These are phyloP conservation scores for Entrophospora sp. DNA, from an alignment of 192 early-diverging fungal species.

Conservation along the genomic window DNA sequence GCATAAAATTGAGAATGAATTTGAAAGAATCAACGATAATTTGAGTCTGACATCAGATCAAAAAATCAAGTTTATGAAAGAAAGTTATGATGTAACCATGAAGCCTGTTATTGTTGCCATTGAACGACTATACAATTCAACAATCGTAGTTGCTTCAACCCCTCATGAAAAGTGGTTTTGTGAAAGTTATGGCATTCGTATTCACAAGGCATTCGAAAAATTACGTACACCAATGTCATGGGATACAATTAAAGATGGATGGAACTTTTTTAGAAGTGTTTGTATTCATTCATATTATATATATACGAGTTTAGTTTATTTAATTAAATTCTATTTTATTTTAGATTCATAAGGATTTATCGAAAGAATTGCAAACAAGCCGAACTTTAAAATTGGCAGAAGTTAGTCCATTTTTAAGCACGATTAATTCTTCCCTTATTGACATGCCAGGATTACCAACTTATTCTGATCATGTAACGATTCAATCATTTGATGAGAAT, in stretches of 20 bases:
- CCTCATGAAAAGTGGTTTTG: constrained; percentile 65
- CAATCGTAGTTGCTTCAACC: constrained; percentile 31
- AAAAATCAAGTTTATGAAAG: constrained; percentile 34
- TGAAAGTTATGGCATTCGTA: constrained; percentile 41
- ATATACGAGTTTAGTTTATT: too few relatives aligned
- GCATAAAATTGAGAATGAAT: constrained; percentile 47
- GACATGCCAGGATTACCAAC: constrained; percentile 40
- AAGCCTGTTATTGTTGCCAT: constrained; percentile 47
- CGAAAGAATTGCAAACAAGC: constrained; percentile 43
- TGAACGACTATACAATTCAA: constrained; percentile 43
- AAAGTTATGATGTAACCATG: constrained; percentile 47
- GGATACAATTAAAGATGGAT: constrained; percentile 38
- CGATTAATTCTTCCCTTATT: constrained; percentile 35
- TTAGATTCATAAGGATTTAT: constrained; percentile 48
- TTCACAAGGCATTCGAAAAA: constrained; percentile 40
- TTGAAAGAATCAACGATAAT: constrained; percentile 40
- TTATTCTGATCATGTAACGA: constrained; percentile 23
- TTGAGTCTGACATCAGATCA: constrained; percentile 29
- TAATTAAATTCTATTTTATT: background rate
- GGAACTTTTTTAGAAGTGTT: constrained; percentile 53
- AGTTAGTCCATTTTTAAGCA: constrained; percentile 51
- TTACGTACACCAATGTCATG: constrained; percentile 39
- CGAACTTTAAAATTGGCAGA: constrained; percentile 46
- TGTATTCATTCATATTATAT: too few relatives aligned
- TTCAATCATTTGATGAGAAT: constrained; percentile 42